These are phyloP conservation scores for Chlorella sp. DNA, from an alignment of 139 green algal species.

Conservation along the genomic window DNA sequence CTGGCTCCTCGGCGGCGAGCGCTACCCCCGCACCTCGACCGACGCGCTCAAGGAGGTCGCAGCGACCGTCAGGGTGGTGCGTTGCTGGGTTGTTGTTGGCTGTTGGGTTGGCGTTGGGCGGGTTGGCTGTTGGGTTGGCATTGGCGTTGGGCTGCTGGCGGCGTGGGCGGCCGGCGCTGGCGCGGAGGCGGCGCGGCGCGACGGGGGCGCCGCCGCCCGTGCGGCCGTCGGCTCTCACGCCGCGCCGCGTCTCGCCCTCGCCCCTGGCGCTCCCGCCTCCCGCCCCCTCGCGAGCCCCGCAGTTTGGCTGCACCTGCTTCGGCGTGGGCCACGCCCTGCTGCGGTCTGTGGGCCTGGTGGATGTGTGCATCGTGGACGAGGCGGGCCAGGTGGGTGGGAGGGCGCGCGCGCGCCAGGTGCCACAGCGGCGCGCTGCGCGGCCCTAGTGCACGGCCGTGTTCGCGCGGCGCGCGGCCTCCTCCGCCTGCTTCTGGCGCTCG, in stretches of 20 bases:
- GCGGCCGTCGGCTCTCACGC: too few species aligned
- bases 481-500: too few species aligned
- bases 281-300: not conserved
- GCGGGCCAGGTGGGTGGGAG: slow-evolving; percentile 79
- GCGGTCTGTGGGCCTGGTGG: slow-evolving; percentile 67
- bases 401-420: too few species aligned
- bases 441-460: too few species aligned
- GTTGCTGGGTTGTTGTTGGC: not conserved
- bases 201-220: too few species aligned
- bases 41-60: slow-evolving; percentile 19
- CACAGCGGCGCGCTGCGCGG: too few species aligned
- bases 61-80: slow-evolving; percentile 28
- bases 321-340: slow-evolving; percentile 68
- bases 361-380: slow-evolving; percentile 97
- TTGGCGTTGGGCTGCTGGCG: too few species aligned
- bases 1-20: slow-evolving; percentile 56
- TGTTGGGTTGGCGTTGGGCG: not conserved
- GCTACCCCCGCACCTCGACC: slow-evolving; percentile 41
- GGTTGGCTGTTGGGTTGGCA: too few species aligned
- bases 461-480: too few species aligned
- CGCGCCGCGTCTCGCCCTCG: not conserved
- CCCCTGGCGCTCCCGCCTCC: not conserved
- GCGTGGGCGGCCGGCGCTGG: too few species aligned
- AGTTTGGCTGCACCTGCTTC: slow-evolving; percentile 82
- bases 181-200: too few species aligned